A percentile compares a stretch with the other conserved stretches of the same genome.
These are phyloP conservation scores for Didymella segeticola DNA, from an alignment of 2,329 filamentous ascomycete species.

Conservation along the genomic window DNA sequence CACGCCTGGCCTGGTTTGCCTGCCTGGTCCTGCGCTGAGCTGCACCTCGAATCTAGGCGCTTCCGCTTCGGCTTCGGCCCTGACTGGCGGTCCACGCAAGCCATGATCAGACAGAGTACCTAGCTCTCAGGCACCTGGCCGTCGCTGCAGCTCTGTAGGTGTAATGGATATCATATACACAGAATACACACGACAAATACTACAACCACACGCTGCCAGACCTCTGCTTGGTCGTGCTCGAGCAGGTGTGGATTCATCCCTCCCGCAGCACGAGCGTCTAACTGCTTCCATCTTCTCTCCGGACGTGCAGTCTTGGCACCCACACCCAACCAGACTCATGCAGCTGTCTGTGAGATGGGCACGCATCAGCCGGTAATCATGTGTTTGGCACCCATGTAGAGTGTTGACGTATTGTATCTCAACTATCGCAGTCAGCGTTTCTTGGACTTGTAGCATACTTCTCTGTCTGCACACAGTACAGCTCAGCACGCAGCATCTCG, in stretches of 20 bases:
- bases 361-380: slow-evolving; percentile 30
- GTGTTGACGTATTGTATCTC: no score
- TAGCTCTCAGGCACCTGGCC: neutral
- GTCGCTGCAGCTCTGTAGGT: neutral
- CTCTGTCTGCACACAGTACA: no score
- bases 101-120: no score
- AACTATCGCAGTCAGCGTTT: no score
- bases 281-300: slow-evolving; percentile 4
- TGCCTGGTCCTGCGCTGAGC: slow-evolving; percentile 10
- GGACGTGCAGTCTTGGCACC: slow-evolving; percentile 8
- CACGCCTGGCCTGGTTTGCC: slow-evolving; percentile 26
- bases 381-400: slow-evolving; percentile 11
- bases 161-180: no score
- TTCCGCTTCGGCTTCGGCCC: slow-evolving; percentile 12
- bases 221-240: neutral
- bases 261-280: slow-evolving; percentile 1
- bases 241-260: neutral
- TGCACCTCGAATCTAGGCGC: slow-evolving; percentile 18
- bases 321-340: slow-evolving; percentile 6
- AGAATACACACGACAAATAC: no score
- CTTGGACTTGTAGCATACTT: no score
- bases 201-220: no score
- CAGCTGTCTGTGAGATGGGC: slow-evolving; percentile 19
- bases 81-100: no score
- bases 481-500: slow-evolving; percentile 55